Conservation (phyloP, 1,284 basidiomycete genomes). For the Cystobasidiaceae sp. region DNA sequence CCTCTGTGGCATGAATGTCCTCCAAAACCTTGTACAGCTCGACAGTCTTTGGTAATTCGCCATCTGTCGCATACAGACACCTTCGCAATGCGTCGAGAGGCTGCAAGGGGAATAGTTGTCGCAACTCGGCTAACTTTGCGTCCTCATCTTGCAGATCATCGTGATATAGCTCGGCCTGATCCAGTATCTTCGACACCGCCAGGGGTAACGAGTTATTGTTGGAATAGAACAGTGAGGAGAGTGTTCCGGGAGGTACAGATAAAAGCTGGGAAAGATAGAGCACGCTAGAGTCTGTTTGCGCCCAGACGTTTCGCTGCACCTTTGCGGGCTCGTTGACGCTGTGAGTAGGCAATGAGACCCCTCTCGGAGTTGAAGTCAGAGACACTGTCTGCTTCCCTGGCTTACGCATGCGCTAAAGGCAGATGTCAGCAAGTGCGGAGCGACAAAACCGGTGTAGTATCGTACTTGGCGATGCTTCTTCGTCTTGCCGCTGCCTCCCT, state of each 20-base stretch:
- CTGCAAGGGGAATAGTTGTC: slow-evolving; percentile 16
- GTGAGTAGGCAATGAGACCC: background rate
- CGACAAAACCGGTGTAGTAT: no score
- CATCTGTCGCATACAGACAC: slow-evolving; percentile 19
- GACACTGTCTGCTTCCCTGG: slow-evolving; percentile 27
- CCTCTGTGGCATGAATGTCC: slow-evolving; percentile 16
- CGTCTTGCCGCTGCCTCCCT: background rate
- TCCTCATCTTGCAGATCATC: background rate
- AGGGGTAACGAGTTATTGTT: slow-evolving; percentile 29
- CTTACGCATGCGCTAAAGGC: background rate
- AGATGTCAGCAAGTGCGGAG: background rate
- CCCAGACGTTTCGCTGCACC: slow-evolving; percentile 14
- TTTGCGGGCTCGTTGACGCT: background rate
- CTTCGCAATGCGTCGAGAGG: background rate
- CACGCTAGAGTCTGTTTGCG: slow-evolving; percentile 23
- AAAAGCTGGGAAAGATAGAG: slow-evolving; percentile 20
- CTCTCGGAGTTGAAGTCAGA: slow-evolving; percentile 15
- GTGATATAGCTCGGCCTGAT: slow-evolving; percentile 17
- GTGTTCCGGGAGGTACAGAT: slow-evolving; percentile 20
- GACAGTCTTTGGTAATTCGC: slow-evolving; percentile 12
- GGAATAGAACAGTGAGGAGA: slow-evolving; percentile 29
- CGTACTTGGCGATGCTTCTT: background rate
- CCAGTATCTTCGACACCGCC: slow-evolving; percentile 21
- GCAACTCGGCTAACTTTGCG: background rate
- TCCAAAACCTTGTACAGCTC: slow-evolving; percentile 24